Conservation (phyloP, 1,284 basidiomycete species). For the Caloboletus inedulis region DNA sequence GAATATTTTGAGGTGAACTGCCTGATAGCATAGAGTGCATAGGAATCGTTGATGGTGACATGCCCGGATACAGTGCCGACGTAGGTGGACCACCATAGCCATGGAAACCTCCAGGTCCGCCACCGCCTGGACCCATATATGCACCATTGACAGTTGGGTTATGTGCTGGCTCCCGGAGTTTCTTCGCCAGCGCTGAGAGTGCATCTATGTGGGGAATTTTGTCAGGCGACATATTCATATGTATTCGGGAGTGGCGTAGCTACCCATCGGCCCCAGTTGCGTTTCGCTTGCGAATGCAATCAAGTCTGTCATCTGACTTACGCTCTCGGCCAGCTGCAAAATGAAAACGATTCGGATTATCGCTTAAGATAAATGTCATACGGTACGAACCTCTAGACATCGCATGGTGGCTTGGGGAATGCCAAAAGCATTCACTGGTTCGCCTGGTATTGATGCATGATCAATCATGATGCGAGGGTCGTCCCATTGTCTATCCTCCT, state of each 20-base stretch:
- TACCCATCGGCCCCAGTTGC: conserved; percentile 61
- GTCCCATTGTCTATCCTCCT: conserved; percentile 58
- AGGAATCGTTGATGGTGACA: conserved; percentile 39
- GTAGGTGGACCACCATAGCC: conserved; percentile 28
- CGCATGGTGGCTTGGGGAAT: conserved; percentile 84
- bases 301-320: conserved; percentile 70
- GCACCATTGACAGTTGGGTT: conserved; percentile 22
- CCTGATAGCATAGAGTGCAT: conserved; percentile 34
- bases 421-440: conserved; percentile 80
- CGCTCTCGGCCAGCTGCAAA: conserved; percentile 67
- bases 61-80: conserved; percentile 47
- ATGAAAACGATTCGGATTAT: conserved; percentile 7
- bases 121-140: conserved; percentile 20
- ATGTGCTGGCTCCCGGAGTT: conserved; percentile 29
- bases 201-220: conserved; percentile 31
- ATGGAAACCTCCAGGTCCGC: conserved; percentile 25
- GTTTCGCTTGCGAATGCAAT: conserved; percentile 59
- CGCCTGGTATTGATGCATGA: conserved; percentile 61
- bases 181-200: conserved; percentile 33
- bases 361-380: not conserved
- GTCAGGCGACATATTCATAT: conserved; percentile 28
- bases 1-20: conserved; percentile 48
- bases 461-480: conserved; percentile 58
- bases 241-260: conserved; percentile 36
- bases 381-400: conserved; percentile 62